Evolutionary conservation across 306 rosid species (phyloP).

Genomic region (Cicer arietinum): DNA sequence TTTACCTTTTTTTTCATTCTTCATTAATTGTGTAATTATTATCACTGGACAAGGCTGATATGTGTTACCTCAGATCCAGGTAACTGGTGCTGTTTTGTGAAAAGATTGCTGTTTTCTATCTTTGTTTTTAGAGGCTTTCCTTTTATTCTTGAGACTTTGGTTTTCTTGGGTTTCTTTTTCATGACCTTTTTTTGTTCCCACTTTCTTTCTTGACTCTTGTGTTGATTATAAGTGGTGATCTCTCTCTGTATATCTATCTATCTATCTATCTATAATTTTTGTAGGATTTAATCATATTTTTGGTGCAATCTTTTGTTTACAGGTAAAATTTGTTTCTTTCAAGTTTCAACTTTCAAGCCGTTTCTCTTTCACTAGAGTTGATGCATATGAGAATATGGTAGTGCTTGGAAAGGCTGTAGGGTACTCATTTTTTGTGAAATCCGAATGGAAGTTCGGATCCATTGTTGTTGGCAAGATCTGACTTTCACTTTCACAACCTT

Average conservation of each 20-base stretch:
- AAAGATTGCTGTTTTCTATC: slow-evolving; percentile 47
- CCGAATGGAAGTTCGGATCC: slow-evolving; percentile 62
- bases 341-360: slow-evolving; percentile 51
- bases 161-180: slow-evolving; percentile 70
- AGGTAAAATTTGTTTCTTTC: slow-evolving; percentile 44
- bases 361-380: slow-evolving; percentile 57
- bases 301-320: slow-evolving; percentile 39
- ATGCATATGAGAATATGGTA: slow-evolving; percentile 57
- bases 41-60: slow-evolving; percentile 52
- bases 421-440: slow-evolving; percentile 44
- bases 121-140: slow-evolving; percentile 59
- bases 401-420: slow-evolving; percentile 46
- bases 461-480: slow-evolving; percentile 90
- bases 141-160: slow-evolving; percentile 71
- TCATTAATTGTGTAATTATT: slow-evolving; percentile 43
- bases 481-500: slow-evolving; percentile 59
- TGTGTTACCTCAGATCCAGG: slow-evolving; percentile 95
- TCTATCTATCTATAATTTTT: slow-evolving; percentile 39
- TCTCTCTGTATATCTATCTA: slow-evolving; percentile 51
- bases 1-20: slow-evolving; percentile 31
- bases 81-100: slow-evolving; percentile 54
- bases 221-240: background rate
- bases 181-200: slow-evolving; percentile 50
- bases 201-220: slow-evolving; percentile 67
- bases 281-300: slow-evolving; percentile 38